Conservation (phyloP, 139 green algal species). For the Chlorella sp. region DNA sequence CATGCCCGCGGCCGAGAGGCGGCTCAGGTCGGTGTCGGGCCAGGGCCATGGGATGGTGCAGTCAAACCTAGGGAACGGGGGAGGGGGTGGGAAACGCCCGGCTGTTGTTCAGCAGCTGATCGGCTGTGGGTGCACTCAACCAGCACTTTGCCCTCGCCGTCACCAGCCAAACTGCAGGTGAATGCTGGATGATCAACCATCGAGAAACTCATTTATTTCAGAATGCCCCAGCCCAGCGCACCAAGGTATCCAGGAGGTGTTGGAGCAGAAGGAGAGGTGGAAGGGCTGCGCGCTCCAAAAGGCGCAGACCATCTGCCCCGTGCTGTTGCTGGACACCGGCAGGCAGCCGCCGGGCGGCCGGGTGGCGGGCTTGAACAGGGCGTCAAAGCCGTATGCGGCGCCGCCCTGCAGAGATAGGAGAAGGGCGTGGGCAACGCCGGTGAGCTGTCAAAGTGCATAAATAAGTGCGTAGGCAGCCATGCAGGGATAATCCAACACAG, state of each 20-base stretch:
- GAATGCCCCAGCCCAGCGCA: neutral
- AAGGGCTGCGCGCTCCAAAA: constrained; percentile 5
- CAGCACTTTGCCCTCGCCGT: neutral
- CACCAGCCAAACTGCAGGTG: neutral
- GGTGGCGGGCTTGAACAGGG: neutral
- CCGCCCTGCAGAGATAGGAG: neutral
- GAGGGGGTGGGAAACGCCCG: neutral
- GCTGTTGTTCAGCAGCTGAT: too few relatives aligned
- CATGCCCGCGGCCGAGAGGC: too few relatives aligned
- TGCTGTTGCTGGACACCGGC: constrained; percentile 12
- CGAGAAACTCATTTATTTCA: neutral
- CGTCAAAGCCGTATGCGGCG: constrained; percentile 5
- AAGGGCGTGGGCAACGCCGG: neutral
- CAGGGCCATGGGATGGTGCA: constrained; percentile 22
- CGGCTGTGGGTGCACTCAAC: too few relatives aligned
- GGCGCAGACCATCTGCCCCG: constrained; percentile 2
- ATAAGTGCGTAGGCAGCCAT: neutral
- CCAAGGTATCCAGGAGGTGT: constrained; percentile 10
- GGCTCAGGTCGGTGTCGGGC: neutral
- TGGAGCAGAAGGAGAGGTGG: neutral
- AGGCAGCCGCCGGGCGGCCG: neutral
- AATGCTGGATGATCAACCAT: neutral
- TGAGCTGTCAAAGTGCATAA: neutral
- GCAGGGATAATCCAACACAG: neutral
- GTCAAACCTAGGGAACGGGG: neutral